Evolutionary conservation across 2,329 filamentous ascomycete genomes (phyloP).

Genomic region (Knufia fluminis): DNA sequence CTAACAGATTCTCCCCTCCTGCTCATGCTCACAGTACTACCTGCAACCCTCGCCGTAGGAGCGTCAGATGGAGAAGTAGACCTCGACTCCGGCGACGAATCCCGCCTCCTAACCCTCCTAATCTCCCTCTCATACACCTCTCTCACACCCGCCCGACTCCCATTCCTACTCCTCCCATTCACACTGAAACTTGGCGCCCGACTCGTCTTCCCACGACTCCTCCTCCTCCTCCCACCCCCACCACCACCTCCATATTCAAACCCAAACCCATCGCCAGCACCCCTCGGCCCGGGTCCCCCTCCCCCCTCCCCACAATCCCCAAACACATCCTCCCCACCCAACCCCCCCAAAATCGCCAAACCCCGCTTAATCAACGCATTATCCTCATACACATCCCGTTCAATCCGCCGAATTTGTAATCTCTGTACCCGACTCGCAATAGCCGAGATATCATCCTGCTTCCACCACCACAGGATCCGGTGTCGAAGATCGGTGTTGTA

Average conservation of each 20-base stretch:
- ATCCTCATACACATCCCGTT: slow-evolving; percentile 17
- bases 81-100: not conserved
- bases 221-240: slow-evolving; percentile 6
- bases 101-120: not conserved
- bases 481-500: slow-evolving; percentile 18
- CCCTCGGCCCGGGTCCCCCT: too few species aligned
- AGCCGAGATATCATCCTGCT: slow-evolving; percentile 9
- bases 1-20: slow-evolving; percentile 4
- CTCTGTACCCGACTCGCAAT: slow-evolving; percentile 18
- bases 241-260: slow-evolving; percentile 11
- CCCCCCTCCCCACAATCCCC: slow-evolving; percentile 11
- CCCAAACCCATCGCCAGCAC: slow-evolving; percentile 3
- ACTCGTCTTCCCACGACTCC: slow-evolving; percentile 14
- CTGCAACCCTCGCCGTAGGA: not conserved
- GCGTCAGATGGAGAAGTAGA: not conserved
- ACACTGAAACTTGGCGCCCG: slow-evolving; percentile 8
- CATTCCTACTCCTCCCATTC: not conserved
- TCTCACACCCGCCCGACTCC: not conserved
- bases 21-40: slow-evolving; percentile 1
- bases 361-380: slow-evolving; percentile 17
- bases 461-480: slow-evolving; percentile 21
- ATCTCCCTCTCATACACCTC: slow-evolving; percentile 8
- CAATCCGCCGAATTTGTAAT: slow-evolving; percentile 20
- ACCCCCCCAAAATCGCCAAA: slow-evolving; percentile 7
- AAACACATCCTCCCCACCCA: slow-evolving; percentile 2